These are phyloP conservation scores for Phytophthora ramorum DNA, from an alignment of 352 stramenopile genomes.

Conservation along the genomic window DNA sequence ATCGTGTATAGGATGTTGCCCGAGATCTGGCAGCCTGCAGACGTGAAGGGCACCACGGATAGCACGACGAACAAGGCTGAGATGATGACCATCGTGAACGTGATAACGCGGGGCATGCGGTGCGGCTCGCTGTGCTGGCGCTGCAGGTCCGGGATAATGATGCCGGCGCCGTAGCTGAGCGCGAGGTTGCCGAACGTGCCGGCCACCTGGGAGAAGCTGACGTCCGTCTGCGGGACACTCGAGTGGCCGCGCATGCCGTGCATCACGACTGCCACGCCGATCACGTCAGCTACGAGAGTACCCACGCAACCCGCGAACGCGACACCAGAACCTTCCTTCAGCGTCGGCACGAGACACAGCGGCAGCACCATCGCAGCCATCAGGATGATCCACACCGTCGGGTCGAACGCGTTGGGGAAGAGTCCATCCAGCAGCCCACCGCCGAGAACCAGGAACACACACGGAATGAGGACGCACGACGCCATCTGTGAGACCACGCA, in stretches of 20 bases:
- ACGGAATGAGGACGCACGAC: conserved; percentile 41
- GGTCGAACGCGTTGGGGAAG: conserved; percentile 38
- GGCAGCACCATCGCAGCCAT: conserved; percentile 50
- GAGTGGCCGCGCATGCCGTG: conserved; percentile 42
- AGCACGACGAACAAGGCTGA: conserved; percentile 45
- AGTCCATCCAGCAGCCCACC: conserved; percentile 40
- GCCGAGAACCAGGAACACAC: conserved; percentile 46
- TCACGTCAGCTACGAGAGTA: conserved; percentile 50
- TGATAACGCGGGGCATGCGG: conserved; percentile 37
- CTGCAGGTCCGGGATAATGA: conserved; percentile 40
- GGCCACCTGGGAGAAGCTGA: conserved; percentile 44
- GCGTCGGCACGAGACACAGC: conserved; percentile 35
- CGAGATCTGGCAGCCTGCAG: conserved; percentile 61
- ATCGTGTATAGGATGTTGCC: conserved; percentile 64
- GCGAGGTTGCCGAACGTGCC: conserved; percentile 53
- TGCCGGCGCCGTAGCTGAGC: conserved; percentile 54
- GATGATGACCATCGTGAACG: conserved; percentile 43
- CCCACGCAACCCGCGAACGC: conserved; percentile 45
- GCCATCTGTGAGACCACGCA: conserved; percentile 47
- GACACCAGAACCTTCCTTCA: conserved; percentile 41
- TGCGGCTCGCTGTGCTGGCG: conserved; percentile 36
- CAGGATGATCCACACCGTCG: conserved; percentile 47
- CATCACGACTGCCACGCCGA: conserved; percentile 39
- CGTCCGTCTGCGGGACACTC: conserved; percentile 33
- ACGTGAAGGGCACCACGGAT: conserved; percentile 45